A percentile compares a stretch with the other conserved stretches of the same genome.
Evolutionary conservation across 2,329 filamentous ascomycete genomes (phyloP).

Genomic region (Aspergillus fischeri): DNA sequence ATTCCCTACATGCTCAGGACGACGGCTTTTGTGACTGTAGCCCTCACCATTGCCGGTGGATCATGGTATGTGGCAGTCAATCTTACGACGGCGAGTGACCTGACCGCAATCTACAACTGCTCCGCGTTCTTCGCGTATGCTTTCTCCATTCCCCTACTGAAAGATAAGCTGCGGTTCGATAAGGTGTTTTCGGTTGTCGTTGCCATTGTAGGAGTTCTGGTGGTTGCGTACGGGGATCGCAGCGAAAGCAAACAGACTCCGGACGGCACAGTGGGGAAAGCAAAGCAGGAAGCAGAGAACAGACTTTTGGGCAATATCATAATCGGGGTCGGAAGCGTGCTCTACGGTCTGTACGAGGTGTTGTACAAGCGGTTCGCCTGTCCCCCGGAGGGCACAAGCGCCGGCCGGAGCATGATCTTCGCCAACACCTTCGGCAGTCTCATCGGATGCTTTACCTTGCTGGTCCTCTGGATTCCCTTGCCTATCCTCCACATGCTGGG

Average conservation of each 20-base stretch:
- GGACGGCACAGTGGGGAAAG: constrained; percentile 35
- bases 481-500: constrained; percentile 76
- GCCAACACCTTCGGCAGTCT: constrained; percentile 87
- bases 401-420: constrained; percentile 90
- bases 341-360: constrained; percentile 97
- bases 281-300: constrained; percentile 55
- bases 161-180: constrained; percentile 76
- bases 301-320: constrained; percentile 82
- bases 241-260: constrained; percentile 46
- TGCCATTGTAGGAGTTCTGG: constrained; percentile 81
- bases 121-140: constrained; percentile 98
- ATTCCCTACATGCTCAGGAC: constrained; percentile 72
- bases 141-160: constrained; percentile 85
- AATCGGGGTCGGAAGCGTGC: constrained; percentile 82
- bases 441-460: constrained; percentile 80
- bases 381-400: constrained; percentile 79
- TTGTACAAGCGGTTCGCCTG: constrained; percentile 92
- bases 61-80: constrained; percentile 96
- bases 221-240: constrained; percentile 91
- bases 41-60: constrained; percentile 83
- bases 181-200: constrained; percentile 84
- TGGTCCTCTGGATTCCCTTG: constrained; percentile 86
- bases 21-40: constrained; percentile 76
- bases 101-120: constrained; percentile 99
- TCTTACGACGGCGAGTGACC: constrained; percentile 84